These are phyloP conservation scores for Filobasidium wieringae DNA, from an alignment of 768 basidiomycete genomes.

Conservation along the genomic window DNA sequence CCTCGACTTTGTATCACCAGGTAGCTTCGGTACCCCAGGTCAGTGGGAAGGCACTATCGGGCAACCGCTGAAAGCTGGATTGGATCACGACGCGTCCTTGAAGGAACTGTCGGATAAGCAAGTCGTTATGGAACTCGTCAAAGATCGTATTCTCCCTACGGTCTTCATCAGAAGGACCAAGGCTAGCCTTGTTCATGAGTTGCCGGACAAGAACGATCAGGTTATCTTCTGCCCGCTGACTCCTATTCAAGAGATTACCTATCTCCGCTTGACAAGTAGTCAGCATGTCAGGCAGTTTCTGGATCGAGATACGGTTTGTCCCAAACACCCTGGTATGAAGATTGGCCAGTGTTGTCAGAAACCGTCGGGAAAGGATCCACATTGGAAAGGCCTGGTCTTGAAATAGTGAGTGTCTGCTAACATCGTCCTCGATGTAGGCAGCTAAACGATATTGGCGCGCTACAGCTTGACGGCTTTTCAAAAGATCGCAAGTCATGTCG, in stretches of 20 bases:
- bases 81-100: constrained; percentile 29
- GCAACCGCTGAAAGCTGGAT: constrained; percentile 34
- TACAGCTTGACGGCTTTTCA: constrained; percentile 5
- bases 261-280: constrained; percentile 57
- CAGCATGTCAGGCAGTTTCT: constrained; percentile 47
- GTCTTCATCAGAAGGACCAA: constrained; percentile 64
- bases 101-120: constrained; percentile 7
- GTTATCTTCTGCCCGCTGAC: constrained; percentile 90
- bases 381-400: not conserved
- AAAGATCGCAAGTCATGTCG: constrained; percentile 50
- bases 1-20: constrained; percentile 78
- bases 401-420: not conserved
- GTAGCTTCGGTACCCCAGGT: constrained; percentile 53
- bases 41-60: constrained; percentile 67
- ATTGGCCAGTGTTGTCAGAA: constrained; percentile 63
- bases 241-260: constrained; percentile 55
- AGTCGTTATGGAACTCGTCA: constrained; percentile 37
- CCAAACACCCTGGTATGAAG: not conserved
- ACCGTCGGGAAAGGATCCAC: not conserved
- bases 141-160: constrained; percentile 57
- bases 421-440: no score
- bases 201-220: constrained; percentile 77
- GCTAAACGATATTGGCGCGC: not conserved
- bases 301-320: not conserved
- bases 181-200: constrained; percentile 43